Evolutionary conservation across 352 stramenopile genomes (phyloP), one percentile per base, ranked within the genome.

Genomic region (Phytophthora citricola): DNA sequence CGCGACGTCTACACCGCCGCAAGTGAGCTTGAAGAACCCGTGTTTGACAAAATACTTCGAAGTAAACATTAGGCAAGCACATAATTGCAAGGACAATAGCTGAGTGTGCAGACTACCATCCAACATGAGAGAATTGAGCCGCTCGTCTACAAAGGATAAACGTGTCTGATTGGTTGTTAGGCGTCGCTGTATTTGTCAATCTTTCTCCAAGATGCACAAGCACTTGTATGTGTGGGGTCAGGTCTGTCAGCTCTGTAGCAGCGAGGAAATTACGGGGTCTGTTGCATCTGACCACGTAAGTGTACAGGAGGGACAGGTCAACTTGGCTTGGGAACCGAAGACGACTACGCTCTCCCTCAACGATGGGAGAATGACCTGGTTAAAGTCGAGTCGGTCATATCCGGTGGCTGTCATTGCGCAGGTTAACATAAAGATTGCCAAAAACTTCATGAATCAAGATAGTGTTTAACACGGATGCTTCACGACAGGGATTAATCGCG

Each of bases 361-460:
- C 64, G 14, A n/a, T 80, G 83, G 53, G 14, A 34, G 0, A 59
- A 51, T 38, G 22, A 43, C 9, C 22, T 66, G 61, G 69, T 79
- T 36, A 36, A 7, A 36, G 31, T 70, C 8, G 66, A 73, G 12
- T 81, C 73, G 1, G 58, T 93, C 43, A 68, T 41, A 5, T 87
- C 81, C 7, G 84, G 87, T 27, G 87, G 87, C 34, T 91, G 87
- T 39, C 87, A 95, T 50, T 92, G 69, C 47, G 78, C 81, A 75
- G 87, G 87, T 43, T 20, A 20, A 20, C 17, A 20, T 20, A 20
- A 20, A 20, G 17, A 36, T 1, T 36, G 31, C 2, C 31, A 8
- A 36, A 20, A 36, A 36, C 31, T 1, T 36, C 29, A 36, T 36
- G 8, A 4, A 14, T 36, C 31, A 9, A 36, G 17, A 20, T 20